Base-by-base conservation (phyloP, 768 basidiomycete species). In the Suillus ampliporus region DNA sequence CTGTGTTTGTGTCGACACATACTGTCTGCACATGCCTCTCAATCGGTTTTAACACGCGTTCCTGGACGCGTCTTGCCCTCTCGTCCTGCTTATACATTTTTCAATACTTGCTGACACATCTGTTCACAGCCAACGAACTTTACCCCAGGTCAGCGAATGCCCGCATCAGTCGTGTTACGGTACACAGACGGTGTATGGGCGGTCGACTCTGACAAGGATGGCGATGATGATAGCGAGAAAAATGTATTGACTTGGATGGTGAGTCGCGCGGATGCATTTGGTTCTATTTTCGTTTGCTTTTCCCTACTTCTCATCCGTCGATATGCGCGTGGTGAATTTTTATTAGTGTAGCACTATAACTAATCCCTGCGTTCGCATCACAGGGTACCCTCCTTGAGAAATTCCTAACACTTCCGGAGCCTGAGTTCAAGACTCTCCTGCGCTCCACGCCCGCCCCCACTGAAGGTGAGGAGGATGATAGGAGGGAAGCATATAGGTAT, bases 351-450 rank as follows among this genome's bases (percentile, higher is more conserved):
- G 10, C 17, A 35, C 34, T n/a, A 15, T 59, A 11, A 61, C 58
- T 58, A 10, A 64, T 43, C 23, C 19, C 17, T 46, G 19, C 17
- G 43, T 37, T 44, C 4, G 23, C 15, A 17, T 17, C 62, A 11
- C 67, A 97, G 94, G 97, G 97, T 4, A 90, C 89, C 2, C 82
- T 98, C 61, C 77, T 98, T 26, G 97, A 99, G 74, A 95, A 92
- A 69, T 89, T 92, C 69, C 72, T 99, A 59, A 98, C 95, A 0
- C 78, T 84, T 57, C 70, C 87, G 0, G 78, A 84, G 6, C 77
- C 79, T 19, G 86, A 92, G 43, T 95, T 98, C 74, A 77, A 77
- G 46, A 76, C 77, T 1, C 80, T 86, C 34, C 75, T 86, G 63
- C 85, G 86, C 17, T 75, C 80, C 48, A 19, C 71, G 2, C 61